These are phyloP conservation scores for Pseudogymnoascus sp. DNA, from an alignment of 2,329 filamentous ascomycete genomes.

Conservation along the genomic window DNA sequence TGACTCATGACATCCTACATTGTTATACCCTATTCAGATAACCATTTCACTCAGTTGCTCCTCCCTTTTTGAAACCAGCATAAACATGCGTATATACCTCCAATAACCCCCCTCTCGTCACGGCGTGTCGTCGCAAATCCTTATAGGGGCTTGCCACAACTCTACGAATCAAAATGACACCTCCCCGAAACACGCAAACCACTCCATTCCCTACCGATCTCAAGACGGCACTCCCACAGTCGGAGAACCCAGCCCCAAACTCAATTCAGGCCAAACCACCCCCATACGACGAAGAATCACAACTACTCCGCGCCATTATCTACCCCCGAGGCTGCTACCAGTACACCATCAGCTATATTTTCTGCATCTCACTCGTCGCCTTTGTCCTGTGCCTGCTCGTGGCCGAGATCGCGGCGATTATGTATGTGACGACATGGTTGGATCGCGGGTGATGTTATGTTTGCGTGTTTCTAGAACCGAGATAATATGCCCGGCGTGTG, in stretches of 20 bases:
- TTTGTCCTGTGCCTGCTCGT: neutral
- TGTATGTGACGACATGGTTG: neutral
- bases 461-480: neutral
- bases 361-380: neutral
- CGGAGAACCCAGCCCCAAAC: neutral
- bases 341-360: neutral
- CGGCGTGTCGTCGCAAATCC: neutral
- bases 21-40: neutral
- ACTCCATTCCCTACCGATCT: neutral
- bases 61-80: neutral
- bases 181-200: neutral
- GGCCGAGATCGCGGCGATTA: neutral
- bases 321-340: neutral
- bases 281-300: neutral
- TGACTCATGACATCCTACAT: neutral
- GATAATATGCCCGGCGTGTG: neutral
- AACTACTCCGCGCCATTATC: neutral
- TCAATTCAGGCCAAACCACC: neutral
- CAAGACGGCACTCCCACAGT: neutral
- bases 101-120: neutral
- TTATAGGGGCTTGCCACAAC: neutral
- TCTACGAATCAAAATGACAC: no score
- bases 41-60: neutral
- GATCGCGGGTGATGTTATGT: neutral
- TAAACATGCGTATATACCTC: neutral